phyloP scores from a whole-genome alignment of 139 green algal genomes.

The Asterochloris erici region DNA sequence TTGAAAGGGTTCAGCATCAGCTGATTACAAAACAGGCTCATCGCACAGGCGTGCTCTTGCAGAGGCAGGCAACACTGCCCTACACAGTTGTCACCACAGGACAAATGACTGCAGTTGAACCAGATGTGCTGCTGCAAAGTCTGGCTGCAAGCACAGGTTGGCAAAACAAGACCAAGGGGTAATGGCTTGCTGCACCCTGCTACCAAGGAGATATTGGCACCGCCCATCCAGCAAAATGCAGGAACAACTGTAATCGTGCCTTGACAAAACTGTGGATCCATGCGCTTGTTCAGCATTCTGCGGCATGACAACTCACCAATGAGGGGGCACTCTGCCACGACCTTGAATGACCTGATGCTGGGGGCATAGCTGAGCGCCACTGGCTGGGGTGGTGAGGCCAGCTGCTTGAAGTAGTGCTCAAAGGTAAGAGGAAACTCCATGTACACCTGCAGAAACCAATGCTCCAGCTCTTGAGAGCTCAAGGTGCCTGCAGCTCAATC shows the following conservation, averaged over 20 bases:
- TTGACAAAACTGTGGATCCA: not conserved
- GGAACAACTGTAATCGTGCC: too few relatives aligned
- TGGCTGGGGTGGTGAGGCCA: not conserved
- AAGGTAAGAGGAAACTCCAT: conserved; percentile 30
- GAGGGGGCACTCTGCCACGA: conserved; percentile 83
- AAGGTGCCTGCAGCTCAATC: not conserved
- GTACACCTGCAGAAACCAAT: conserved; percentile 40
- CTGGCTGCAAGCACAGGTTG: too few relatives aligned
- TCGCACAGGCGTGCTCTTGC: too few relatives aligned
- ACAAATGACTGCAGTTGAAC: too few relatives aligned
- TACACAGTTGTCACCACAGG: too few relatives aligned
- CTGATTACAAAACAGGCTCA: not conserved
- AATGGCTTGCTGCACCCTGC: too few relatives aligned
- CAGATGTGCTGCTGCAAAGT: too few relatives aligned
- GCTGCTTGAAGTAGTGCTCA: conserved; percentile 31
- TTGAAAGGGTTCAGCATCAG: not conserved
- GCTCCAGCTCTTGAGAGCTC: not conserved
- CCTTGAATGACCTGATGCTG: conserved; percentile 69
- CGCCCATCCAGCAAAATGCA: too few relatives aligned
- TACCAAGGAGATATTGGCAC: too few relatives aligned
- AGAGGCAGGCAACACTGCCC: too few relatives aligned
- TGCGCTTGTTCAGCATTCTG: not conserved
- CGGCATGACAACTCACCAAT: conserved; percentile 44
- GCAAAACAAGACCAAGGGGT: too few relatives aligned
- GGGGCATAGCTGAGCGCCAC: conserved; percentile 29